phyloP scores from a whole-genome alignment of 1,284 basidiomycete genomes.

The Puccinia coronata region DNA sequence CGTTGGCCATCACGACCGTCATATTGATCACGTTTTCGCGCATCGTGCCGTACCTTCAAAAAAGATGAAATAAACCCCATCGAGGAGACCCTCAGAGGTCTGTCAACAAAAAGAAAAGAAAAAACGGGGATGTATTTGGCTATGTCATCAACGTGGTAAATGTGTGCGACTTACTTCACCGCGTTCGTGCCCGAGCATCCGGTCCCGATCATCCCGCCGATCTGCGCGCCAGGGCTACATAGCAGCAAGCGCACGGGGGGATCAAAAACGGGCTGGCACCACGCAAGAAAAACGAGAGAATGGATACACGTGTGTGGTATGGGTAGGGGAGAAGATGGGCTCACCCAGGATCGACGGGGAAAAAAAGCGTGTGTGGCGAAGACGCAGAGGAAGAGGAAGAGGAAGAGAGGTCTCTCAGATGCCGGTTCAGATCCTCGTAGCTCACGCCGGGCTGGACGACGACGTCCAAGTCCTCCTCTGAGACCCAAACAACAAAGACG shows the following conservation, averaged over 20 bases:
- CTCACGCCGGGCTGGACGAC: slow-evolving; percentile 68
- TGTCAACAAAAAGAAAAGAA: slow-evolving; percentile 77
- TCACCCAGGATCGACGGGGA: slow-evolving; percentile 68
- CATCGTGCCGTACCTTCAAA: slow-evolving; percentile 57
- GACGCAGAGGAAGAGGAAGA: too few species aligned
- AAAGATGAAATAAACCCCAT: slow-evolving; percentile 43
- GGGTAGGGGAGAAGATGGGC: slow-evolving; percentile 4
- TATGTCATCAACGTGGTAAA: too few species aligned
- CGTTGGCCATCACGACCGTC: slow-evolving; percentile 72
- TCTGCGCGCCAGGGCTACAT: slow-evolving; percentile 67
- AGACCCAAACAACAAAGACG: too few species aligned
- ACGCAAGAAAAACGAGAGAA: too few species aligned
- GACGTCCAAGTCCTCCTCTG: slow-evolving; percentile 55
- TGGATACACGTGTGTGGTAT: too few species aligned
- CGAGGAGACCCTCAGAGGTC: slow-evolving; percentile 55
- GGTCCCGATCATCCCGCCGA: slow-evolving; percentile 88
- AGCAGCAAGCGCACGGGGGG: not conserved
- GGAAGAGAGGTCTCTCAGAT: slow-evolving; percentile 70
- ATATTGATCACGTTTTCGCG: slow-evolving; percentile 65
- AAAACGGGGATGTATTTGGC: slow-evolving; percentile 65
- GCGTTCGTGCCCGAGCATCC: slow-evolving; percentile 70
- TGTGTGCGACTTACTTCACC: slow-evolving; percentile 84
- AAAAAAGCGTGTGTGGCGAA: slow-evolving; percentile 69
- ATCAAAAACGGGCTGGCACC: slow-evolving; percentile 39
- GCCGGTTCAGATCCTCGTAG: slow-evolving; percentile 83